Conservation (phyloP, 768 basidiomycete genomes). For the Gelatoporia subvermispora region DNA sequence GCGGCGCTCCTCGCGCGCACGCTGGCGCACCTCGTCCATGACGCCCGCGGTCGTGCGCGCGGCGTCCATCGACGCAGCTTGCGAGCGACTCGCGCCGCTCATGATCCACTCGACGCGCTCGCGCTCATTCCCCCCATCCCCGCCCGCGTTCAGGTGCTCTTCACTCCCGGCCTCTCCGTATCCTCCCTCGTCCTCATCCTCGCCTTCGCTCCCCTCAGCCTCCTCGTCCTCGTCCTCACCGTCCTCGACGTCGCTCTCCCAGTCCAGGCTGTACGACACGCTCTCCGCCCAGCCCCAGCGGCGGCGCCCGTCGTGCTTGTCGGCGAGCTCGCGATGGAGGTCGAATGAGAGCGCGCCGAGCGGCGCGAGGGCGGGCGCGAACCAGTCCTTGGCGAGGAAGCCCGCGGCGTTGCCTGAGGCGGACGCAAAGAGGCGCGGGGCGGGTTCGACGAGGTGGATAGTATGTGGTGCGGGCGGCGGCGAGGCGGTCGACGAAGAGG, state of each 20-base stretch:
- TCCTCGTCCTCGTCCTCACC: slow-evolving; percentile 4
- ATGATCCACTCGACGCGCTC: slow-evolving; percentile 25
- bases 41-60: not conserved
- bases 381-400: slow-evolving; percentile 43
- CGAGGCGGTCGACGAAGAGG: not conserved
- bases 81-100: slow-evolving; percentile 18
- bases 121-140: slow-evolving; percentile 1
- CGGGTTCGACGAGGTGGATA: slow-evolving; percentile 40
- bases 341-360: slow-evolving; percentile 33
- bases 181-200: not conserved
- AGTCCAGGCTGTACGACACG: slow-evolving; percentile 24
- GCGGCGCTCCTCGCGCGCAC: not conserved
- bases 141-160: not conserved
- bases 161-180: not conserved
- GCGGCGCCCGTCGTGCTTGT: slow-evolving; percentile 29
- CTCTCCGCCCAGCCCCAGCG: slow-evolving; percentile 36
- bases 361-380: slow-evolving; percentile 22
- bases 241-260: slow-evolving; percentile 7
- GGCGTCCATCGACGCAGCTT: slow-evolving; percentile 1
- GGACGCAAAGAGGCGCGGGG: slow-evolving; percentile 31
- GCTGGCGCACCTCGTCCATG: not conserved
- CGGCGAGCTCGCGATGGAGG: slow-evolving; percentile 35
- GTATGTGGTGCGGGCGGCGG: slow-evolving; percentile 13
- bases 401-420: slow-evolving; percentile 32
- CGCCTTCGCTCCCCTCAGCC: slow-evolving; percentile 2